Conservation (phyloP, 1,139 yeast species). For the Pichia sp. region DNA sequence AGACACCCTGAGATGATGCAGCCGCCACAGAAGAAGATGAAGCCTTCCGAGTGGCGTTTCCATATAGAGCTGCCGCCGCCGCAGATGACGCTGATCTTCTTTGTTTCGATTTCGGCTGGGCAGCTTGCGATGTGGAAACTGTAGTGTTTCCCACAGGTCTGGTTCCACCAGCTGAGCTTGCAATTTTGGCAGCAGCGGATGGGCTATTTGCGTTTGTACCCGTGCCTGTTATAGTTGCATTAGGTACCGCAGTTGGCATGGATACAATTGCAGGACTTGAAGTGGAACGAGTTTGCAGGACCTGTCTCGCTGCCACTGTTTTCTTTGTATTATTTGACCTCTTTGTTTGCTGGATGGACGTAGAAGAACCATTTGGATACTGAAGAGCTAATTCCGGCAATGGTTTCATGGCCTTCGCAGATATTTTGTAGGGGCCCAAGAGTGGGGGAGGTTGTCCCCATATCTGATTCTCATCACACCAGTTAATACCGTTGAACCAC, state of each 20-base stretch:
- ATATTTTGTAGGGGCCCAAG: conserved; percentile 64
- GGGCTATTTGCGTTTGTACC: too few relatives aligned
- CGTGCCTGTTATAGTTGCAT: too few relatives aligned
- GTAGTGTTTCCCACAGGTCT: background rate
- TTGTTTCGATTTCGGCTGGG: background rate
- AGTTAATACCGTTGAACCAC: conserved; percentile 63
- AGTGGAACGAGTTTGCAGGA: background rate
- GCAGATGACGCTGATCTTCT: conserved; percentile 15
- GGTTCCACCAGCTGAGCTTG: too few relatives aligned
- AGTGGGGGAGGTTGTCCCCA: conserved; percentile 76
- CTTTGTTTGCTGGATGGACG: conserved; percentile 8
- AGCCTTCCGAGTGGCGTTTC: conserved; percentile 2
- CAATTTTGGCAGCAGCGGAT: too few relatives aligned
- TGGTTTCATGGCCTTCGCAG: conserved; percentile 51
- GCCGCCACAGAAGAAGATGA: too few relatives aligned
- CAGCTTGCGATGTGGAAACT: background rate
- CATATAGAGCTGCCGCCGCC: conserved; percentile 17
- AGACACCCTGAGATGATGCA: too few relatives aligned
- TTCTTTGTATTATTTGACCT: conserved; percentile 3
- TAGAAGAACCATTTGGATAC: conserved; percentile 15
- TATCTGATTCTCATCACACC: conserved; percentile 53
- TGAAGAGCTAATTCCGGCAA: conserved; percentile 37
- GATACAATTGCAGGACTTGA: background rate
- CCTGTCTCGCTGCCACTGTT: background rate
- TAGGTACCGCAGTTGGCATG: too few relatives aligned